Conservation (phyloP, 2,329 filamentous ascomycete species). For the Ophiostoma triangulosporum region DNA sequence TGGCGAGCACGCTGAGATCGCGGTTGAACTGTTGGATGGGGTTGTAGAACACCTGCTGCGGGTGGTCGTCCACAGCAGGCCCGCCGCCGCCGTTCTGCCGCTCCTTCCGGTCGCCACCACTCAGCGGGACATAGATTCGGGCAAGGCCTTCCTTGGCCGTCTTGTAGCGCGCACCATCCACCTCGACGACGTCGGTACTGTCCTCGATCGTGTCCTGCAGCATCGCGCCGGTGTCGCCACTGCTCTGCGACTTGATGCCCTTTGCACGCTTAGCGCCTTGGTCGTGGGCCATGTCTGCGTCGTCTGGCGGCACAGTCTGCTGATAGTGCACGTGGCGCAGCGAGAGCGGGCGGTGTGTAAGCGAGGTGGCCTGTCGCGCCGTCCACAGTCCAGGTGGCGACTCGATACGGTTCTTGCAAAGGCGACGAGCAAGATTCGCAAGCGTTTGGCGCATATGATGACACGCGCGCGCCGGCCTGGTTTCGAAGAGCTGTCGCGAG, state of each 20-base stretch:
- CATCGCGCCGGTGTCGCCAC: background rate
- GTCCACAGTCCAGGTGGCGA: background rate
- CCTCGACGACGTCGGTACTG: constrained; percentile 2
- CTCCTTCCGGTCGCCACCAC: constrained; percentile 20
- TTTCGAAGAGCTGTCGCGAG: background rate
- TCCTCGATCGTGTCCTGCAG: background rate
- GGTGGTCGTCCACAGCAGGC: constrained; percentile 41
- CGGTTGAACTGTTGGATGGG: constrained; percentile 98
- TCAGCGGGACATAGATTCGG: constrained; percentile 39
- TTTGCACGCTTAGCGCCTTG: constrained; percentile 1
- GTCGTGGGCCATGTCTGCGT: background rate
- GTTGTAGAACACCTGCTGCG: constrained; percentile 90
- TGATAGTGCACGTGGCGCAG: background rate
- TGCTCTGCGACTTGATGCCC: background rate
- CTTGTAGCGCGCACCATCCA: constrained; percentile 35
- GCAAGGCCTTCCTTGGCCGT: constrained; percentile 43
- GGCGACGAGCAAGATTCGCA: background rate
- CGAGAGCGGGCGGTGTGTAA: background rate
- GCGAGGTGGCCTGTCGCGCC: background rate
- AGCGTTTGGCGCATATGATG: background rate
- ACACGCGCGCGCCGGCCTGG: background rate
- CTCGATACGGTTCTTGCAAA: background rate
- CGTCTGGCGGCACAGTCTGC: background rate
- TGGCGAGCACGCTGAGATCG: constrained; percentile 82
- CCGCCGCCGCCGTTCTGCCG: constrained; percentile 20